Base-by-base conservation (phyloP, 2,329 filamentous ascomycete species). In the Neodidymelliopsis sp. region DNA sequence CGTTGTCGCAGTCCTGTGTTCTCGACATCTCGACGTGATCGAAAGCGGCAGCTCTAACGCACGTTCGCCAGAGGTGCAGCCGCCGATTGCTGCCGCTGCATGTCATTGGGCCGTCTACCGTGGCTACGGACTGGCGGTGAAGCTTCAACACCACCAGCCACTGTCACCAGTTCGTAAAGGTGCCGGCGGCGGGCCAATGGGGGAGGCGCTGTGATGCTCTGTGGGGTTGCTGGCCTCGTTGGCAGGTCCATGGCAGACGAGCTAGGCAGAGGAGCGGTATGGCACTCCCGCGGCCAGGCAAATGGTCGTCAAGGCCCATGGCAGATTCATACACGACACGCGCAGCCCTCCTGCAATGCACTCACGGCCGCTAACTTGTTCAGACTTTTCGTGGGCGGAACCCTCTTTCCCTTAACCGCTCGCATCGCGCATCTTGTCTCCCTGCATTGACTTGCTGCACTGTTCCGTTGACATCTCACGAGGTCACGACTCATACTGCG, bases 71-170 rank as follows among this genome's bases (percentile, higher is more conserved):
- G 50, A 40, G 33, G 49, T 55, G 53, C 58, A 55, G 45, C n/a
- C 37, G 51, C 48, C 42, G 41, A 53, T 46, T 39, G 30, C 34
- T 62, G 57, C 52, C 52, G 61, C 55, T 49, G 42, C 54, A 35
- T 53, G 56, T 60, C 53, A 60, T 56, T 58, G 53, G 48, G 43
- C 43, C 49, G 53, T 25, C 51, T 38, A 44, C 4, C 18, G 16
- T 27, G 30, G 35, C 53, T 58, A 52, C 53, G 46, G 59, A 67
- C 62, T 68, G 57, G 66, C 60, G 62, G 63, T 65, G 65, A 61
- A 60, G 58, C 31, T 39, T 47, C 48, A n/a, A 40, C 22, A 18
- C 16, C 41, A 31, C 44, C 56, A 53, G 50, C 50, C 47, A 55
- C 47, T 12, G 25, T 19, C 25, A 24, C 9, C 12, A 31, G 31